These are phyloP conservation scores for Cladosporium sp. DNA, from an alignment of 2,329 filamentous ascomycete genomes.

Conservation along the genomic window DNA sequence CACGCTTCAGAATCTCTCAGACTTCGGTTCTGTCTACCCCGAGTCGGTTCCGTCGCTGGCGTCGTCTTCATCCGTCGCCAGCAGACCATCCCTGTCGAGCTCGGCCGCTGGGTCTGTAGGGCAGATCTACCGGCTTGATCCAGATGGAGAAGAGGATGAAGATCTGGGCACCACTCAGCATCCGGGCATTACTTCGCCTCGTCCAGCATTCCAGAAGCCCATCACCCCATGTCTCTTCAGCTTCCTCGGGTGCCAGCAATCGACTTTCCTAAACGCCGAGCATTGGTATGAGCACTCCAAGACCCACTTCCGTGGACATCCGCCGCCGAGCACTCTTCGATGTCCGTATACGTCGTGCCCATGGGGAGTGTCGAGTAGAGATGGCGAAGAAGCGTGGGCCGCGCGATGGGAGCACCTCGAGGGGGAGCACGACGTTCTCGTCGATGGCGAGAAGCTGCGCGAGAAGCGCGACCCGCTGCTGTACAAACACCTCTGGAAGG, in stretches of 20 bases:
- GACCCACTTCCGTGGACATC: conserved; percentile 14
- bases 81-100: conserved; percentile 5
- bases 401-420: conserved; percentile 17
- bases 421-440: conserved; percentile 1
- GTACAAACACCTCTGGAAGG: conserved; percentile 18
- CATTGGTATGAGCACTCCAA: conserved; percentile 19
- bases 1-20: background rate
- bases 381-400: conserved; percentile 18
- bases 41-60: conserved; percentile 4
- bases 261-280: conserved; percentile 2
- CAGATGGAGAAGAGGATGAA: background rate
- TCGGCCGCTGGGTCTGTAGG: background rate
- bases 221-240: conserved; percentile 16
- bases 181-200: too few relatives aligned
- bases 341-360: conserved; percentile 19
- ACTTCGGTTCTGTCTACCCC: background rate
- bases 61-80: background rate
- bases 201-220: background rate
- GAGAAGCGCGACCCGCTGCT: conserved; percentile 8
- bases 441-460: background rate
- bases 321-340: conserved; percentile 13
- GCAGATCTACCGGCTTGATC: background rate
- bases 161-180: background rate
- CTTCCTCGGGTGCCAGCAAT: conserved; percentile 18
- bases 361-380: conserved; percentile 2